Percentiles rank a stretch among this genome's conserved stretches.
Conservation (phyloP, 495 filamentous ascomycete genomes). For the Thermochaetoides thermophila region DNA sequence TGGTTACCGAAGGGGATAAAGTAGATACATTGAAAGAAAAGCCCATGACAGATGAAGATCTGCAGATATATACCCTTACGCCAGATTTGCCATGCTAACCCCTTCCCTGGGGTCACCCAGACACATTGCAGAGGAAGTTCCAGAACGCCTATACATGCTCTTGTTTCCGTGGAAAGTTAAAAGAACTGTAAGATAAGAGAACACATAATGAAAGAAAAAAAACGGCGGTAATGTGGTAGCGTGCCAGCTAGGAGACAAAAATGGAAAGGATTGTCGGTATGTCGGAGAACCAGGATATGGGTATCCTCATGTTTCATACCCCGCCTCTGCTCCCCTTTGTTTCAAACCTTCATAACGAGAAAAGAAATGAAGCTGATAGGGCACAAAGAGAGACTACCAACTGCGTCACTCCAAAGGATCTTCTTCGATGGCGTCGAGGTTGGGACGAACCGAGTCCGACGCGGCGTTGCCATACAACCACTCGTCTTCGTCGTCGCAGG, state of each 20-base stretch:
- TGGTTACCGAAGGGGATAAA: too few species aligned
- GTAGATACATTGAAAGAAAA: not conserved
- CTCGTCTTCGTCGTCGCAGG: conserved; percentile 34
- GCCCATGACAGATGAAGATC: not conserved
- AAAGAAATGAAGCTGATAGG: not conserved
- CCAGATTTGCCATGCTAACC: conserved; percentile 6
- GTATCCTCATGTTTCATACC: too few species aligned
- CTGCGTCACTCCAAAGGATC: conserved; percentile 23
- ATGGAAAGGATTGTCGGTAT: too few species aligned
- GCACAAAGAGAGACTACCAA: too few species aligned
- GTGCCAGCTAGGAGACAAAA: too few species aligned
- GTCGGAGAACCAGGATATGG: too few species aligned
- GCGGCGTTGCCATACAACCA: conserved; percentile 35
- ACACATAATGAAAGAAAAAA: too few species aligned
- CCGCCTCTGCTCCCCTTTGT: too few species aligned
- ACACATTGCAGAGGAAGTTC: not conserved
- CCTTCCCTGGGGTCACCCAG: conserved; percentile 3
- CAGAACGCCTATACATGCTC: conserved; percentile 20
- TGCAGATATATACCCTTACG: conserved; percentile 2
- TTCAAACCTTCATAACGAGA: too few species aligned
- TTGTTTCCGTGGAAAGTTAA: conserved; percentile 6
- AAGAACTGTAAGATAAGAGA: too few species aligned
- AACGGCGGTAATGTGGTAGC: too few species aligned
- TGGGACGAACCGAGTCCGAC: conserved; percentile 29
- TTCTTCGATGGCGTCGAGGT: conserved; percentile 33